These are phyloP conservation scores for Nicotiana attenuata DNA, from an alignment of 257 asterid species.

Conservation along the genomic window DNA sequence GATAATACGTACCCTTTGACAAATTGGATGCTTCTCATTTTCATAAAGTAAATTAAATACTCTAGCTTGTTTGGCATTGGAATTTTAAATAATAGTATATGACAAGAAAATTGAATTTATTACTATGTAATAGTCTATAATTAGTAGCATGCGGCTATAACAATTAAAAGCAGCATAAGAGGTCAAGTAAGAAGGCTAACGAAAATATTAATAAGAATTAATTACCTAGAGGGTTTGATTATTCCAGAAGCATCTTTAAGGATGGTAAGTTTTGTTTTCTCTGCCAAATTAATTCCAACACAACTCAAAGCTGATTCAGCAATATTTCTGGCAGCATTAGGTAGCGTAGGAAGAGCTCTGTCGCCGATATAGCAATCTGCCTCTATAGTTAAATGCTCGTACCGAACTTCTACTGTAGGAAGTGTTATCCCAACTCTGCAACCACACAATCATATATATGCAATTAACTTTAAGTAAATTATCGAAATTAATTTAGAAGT, in stretches of 20 bases:
- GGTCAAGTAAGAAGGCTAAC: too few relatives aligned
- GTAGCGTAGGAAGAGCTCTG: slow-evolving; percentile 63
- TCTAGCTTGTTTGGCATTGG: not conserved
- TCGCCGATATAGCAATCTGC: slow-evolving; percentile 54
- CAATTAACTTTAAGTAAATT: not conserved
- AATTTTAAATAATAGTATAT: too few relatives aligned
- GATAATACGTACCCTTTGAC: not conserved
- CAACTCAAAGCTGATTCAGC: slow-evolving; percentile 34
- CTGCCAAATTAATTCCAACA: slow-evolving; percentile 41
- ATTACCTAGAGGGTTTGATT: slow-evolving; percentile 61
- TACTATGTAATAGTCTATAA: too few relatives aligned
- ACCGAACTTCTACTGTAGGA: slow-evolving; percentile 59
- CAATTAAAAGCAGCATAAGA: too few relatives aligned
- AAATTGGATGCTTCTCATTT: not conserved
- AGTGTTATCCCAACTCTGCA: slow-evolving; percentile 53
- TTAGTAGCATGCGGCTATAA: too few relatives aligned
- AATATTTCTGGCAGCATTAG: slow-evolving; percentile 41
- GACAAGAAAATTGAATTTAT: not conserved
- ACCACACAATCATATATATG: not conserved
- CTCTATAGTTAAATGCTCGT: slow-evolving; percentile 41
- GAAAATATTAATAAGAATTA: not conserved
- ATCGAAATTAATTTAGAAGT: too few relatives aligned
- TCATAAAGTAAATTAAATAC: not conserved
- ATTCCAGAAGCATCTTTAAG: slow-evolving; percentile 55
- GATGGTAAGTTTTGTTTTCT: slow-evolving; percentile 38